Percentiles rank a stretch among this genome's conserved stretches.
phyloP scores from a whole-genome alignment of 176 grass and related monocot genomes.

The Aegilops sharonensis region DNA sequence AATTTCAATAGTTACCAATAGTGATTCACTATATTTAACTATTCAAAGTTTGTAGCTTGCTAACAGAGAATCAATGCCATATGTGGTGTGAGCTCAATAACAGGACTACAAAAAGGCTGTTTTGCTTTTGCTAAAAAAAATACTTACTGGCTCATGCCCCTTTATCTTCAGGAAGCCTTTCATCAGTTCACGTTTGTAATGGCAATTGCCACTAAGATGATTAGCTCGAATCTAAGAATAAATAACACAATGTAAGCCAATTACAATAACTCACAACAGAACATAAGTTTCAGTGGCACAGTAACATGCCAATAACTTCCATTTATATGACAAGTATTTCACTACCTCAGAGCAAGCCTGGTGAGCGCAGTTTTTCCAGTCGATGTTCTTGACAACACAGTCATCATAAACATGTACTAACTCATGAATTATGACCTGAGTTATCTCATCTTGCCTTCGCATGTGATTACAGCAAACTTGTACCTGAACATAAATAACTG shows the following conservation, averaged over 20 bases:
- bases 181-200: slow-evolving; percentile 86
- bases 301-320: slow-evolving; percentile 7
- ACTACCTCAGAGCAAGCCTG: slow-evolving; percentile 95
- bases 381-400: slow-evolving; percentile 74
- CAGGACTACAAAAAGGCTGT: slow-evolving; percentile 3
- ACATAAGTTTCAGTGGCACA: neutral
- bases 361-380: slow-evolving; percentile 86
- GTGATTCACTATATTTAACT: neutral
- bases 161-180: slow-evolving; percentile 92
- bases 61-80: neutral
- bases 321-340: slow-evolving; percentile 7
- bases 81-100: neutral
- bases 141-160: slow-evolving; percentile 86
- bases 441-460: slow-evolving; percentile 66
- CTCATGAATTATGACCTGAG: slow-evolving; percentile 77
- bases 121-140: neutral
- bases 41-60: neutral
- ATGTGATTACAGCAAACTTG: slow-evolving; percentile 76
- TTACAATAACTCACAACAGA: neutral
- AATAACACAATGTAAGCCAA: slow-evolving; percentile 10
- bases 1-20: neutral
- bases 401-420: slow-evolving; percentile 97
- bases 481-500: slow-evolving; percentile 50
- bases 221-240: slow-evolving; percentile 84
- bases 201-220: slow-evolving; percentile 90